Conservation (phyloP, 75 land plant genomes). For the Pinus albicaulis region DNA sequence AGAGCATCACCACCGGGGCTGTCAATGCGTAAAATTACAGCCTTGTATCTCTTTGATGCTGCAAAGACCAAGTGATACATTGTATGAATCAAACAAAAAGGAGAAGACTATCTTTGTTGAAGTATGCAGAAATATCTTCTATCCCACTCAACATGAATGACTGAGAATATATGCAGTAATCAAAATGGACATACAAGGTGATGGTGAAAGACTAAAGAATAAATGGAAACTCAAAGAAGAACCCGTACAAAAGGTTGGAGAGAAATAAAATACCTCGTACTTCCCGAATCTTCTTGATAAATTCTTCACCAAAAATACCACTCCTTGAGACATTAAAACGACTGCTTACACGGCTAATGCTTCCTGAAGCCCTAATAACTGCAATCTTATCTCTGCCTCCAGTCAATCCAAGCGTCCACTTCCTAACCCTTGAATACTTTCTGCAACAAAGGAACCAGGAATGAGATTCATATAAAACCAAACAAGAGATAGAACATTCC, state of each 20-base stretch:
- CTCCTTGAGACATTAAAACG: conserved; percentile 55
- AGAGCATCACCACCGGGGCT: conserved; percentile 99
- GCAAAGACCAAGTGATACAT: conserved; percentile 13
- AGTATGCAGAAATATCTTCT: neutral
- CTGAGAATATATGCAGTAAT: neutral
- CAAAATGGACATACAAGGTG: neutral
- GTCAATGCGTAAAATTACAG: conserved; percentile 88
- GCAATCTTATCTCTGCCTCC: conserved; percentile 84
- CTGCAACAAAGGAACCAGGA: conserved; percentile 25
- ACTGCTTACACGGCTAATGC: conserved; percentile 69
- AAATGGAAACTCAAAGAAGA: neutral
- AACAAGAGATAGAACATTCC: neutral
- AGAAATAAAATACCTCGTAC: conserved; percentile 65
- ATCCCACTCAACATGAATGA: neutral
- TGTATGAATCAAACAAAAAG: neutral
- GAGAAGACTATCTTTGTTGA: neutral
- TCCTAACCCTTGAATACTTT: conserved; percentile 80
- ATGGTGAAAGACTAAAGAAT: neutral
- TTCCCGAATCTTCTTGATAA: conserved; percentile 84
- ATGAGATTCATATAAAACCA: neutral
- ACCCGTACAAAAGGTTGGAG: neutral
- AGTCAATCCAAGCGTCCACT: conserved; percentile 84
- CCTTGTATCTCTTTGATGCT: conserved; percentile 90
- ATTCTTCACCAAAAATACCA: conserved; percentile 77
- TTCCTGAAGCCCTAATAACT: conserved; percentile 87